phyloP scores from a whole-genome alignment of 2,329 filamentous ascomycete genomes.

The Sordariomycetes sp. region DNA sequence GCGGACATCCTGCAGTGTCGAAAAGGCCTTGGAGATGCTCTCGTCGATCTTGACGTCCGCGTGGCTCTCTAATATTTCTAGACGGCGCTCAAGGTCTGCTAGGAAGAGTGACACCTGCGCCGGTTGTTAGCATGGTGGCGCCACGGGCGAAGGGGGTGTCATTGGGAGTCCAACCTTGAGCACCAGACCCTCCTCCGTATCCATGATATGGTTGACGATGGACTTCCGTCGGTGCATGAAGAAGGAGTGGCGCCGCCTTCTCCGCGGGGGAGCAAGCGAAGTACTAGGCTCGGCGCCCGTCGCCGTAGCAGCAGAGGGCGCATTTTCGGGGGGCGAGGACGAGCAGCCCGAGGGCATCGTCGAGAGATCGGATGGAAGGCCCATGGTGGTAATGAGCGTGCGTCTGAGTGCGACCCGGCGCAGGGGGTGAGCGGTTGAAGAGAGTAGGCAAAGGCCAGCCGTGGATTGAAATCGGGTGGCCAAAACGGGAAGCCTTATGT shows the following conservation, averaged over 20 bases:
- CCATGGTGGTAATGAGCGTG: background rate
- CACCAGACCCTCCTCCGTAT: conserved; percentile 47
- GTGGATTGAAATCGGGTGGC: background rate
- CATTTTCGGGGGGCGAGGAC: background rate
- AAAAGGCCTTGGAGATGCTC: conserved; percentile 72
- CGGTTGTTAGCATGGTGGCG: background rate
- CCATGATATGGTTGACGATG: conserved; percentile 45
- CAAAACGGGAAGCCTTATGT: background rate
- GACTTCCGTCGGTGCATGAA: conserved; percentile 44
- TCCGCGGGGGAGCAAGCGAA: background rate
- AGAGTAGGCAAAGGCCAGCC: background rate
- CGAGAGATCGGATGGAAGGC: conserved; percentile 3
- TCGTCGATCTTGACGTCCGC: conserved; percentile 66
- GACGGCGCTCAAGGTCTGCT: conserved; percentile 69
- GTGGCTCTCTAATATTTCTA: conserved; percentile 83
- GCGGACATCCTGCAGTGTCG: conserved; percentile 74
- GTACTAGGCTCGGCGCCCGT: background rate
- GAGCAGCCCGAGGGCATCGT: conserved; percentile 2
- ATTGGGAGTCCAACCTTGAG: conserved; percentile 28
- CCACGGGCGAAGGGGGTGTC: background rate
- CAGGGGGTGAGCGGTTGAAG: background rate
- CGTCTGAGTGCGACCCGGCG: background rate
- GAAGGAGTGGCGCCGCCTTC: conserved; percentile 37
- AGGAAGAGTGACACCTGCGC: conserved; percentile 65
- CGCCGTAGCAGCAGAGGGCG: background rate